Base-by-base conservation (phyloP, 192 early-diverging fungal genomes). In the Coemansia asiatica region DNA sequence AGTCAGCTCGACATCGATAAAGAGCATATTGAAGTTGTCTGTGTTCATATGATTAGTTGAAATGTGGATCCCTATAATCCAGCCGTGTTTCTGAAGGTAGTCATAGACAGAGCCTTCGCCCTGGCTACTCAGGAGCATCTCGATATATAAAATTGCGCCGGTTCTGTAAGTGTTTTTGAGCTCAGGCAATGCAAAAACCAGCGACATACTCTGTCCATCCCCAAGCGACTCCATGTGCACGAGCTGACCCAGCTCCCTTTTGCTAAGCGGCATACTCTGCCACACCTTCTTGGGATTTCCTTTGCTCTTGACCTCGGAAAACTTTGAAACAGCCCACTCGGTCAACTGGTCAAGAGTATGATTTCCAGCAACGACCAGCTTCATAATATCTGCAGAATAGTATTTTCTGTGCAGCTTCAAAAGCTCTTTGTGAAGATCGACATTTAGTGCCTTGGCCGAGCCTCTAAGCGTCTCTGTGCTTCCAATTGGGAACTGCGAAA, bases 301-400 rank as follows among this genome's bases (percentile, higher is more conserved):
- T 72, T 87, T 90, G 75, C 92, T 93, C 47, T 78, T 77, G 53
- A 97, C 83, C 28, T 66, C 76, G 0, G 90, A 89, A 63, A 97
- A 94, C 66, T 87, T 91, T 23, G 87, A 81, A 9, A 91, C 89
- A 0, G 88, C 89, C 94, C 90, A 91, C 31, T 88, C 72, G 13
- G 85, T 76, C 48, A 97, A 81, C 68, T 87, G 69, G 61, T 95
- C 90, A 5, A 72, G 55, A 12, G 91, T 81, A 69, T 97, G 92
- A 72, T 88, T 85, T 47, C 95, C 95, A 21, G 92, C 61, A 23
- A 98, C 80, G 22, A 89, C 87, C 8, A 96, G 77, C 72, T 90
- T 94, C 95, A 96, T 97, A 25, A 96, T 70, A 59, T 96, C 95
- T 18, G 93, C 87, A 12, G 92, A 95, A 71, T 98, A 98, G 69